Evolutionary conservation across 1,284 basidiomycete genomes (phyloP), one percentile per base, ranked within the genome.

Genomic region (Ceratobasidium sp.): DNA sequence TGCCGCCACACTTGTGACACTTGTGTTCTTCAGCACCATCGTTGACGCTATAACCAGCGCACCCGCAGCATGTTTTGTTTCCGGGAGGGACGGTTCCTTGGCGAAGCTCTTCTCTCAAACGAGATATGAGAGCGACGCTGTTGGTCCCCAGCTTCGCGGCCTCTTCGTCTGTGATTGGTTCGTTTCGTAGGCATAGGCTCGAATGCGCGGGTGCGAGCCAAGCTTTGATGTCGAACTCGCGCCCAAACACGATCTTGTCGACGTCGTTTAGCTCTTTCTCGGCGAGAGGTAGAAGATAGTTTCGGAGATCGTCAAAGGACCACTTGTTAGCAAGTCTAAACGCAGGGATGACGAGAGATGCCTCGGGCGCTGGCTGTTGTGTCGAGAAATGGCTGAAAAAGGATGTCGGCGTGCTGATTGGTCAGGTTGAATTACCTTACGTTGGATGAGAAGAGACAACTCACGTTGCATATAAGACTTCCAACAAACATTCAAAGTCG

Each of bases 231-330:
- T 32, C 34, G n/a, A 57, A 73, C n/a, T 55, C 21, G 16, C 53
- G 46, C 2, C 57, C 72, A 14, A 73, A 30, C 10, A 48, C 28
- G 12, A 73, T 71, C 28, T 79, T 80, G 45, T 55, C 43, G 26
- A 73, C 14, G 21, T 59, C 57, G n/a, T 21, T 28, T 12, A 59
- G n/a, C 21, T 39, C 21, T 16, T 59, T 43, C 26, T 59, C 36
- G 4, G 57, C 57, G 23, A 59, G 39, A 10, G 39, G 36, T 21
- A 59, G 3, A 28, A 59, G 57, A 26, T 39, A 41, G 34, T 5
- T 26, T 12, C 39, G 39, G 3, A 59, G 34, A 9, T 59, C 57
- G n/a, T 41, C 41, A 34, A 59, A 59, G 41, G 32, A 26, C 57
- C 57, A 59, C 18, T 41, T 41, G 18, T 59, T 41, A 10, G 57